Evolutionary conservation across 2,329 filamentous ascomycete genomes (phyloP).

Genomic region (Cryphonectria nitschkei): DNA sequence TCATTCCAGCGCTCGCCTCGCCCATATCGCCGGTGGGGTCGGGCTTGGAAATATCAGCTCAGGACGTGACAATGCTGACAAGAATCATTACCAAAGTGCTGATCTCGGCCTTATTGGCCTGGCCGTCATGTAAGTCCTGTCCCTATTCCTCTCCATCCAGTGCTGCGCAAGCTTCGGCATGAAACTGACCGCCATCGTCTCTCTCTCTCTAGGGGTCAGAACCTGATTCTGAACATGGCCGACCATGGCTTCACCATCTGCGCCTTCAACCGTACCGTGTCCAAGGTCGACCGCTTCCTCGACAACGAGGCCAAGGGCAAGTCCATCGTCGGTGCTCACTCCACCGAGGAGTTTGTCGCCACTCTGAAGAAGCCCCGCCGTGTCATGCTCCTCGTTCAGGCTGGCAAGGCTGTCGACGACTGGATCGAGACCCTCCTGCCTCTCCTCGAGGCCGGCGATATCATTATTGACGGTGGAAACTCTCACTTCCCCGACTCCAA

Average conservation of each 20-base stretch:
- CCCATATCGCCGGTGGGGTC: constrained; percentile 71
- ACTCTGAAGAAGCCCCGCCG: constrained; percentile 98
- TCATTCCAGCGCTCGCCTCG: constrained; percentile 70
- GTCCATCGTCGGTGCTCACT: constrained; percentile 91
- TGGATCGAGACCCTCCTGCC: constrained; percentile 96
- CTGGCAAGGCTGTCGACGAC: constrained; percentile 95
- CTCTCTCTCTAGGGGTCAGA: constrained; percentile 66
- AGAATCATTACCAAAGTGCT: constrained; percentile 60
- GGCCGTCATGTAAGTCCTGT: constrained; percentile 75
- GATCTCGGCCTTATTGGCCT: constrained; percentile 92
- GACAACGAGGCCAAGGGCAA: constrained; percentile 94
- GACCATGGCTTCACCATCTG: constrained; percentile 95
- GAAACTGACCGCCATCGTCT: constrained; percentile 15
- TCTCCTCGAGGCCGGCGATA: constrained; percentile 82
- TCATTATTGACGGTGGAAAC: constrained; percentile 99
- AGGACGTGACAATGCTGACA: constrained; percentile 56
- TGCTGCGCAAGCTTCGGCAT: constrained; percentile 9
- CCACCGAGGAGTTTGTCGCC: constrained; percentile 88
- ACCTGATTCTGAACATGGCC: constrained; percentile 87
- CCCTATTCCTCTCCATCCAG: background rate
- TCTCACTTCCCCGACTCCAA: constrained; percentile 99
- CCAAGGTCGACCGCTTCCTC: constrained; percentile 96
- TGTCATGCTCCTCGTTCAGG: constrained; percentile 99
- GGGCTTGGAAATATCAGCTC: constrained; percentile 40
- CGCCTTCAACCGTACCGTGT: constrained; percentile 97